Conservation (phyloP, 2,329 filamentous ascomycete genomes). For the Akanthomyces dipterigenus region DNA sequence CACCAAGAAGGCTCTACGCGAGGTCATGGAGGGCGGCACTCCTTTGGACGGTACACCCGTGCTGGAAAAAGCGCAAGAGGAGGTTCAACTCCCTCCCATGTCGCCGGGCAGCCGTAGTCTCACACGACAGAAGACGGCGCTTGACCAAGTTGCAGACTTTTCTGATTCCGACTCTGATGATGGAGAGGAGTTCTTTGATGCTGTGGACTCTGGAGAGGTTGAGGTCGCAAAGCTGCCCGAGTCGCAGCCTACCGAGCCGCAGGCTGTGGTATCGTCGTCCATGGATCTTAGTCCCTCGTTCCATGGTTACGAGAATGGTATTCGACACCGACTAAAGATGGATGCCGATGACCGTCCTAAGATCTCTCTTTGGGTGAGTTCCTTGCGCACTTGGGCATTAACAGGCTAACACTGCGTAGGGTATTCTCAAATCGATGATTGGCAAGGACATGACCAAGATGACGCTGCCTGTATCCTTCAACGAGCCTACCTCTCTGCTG, state of each 20-base stretch:
- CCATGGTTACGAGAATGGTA: slow-evolving; percentile 84
- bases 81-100: slow-evolving; percentile 20
- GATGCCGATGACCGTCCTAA: slow-evolving; percentile 90
- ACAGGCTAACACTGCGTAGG: slow-evolving; percentile 43
- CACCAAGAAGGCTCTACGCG: slow-evolving; percentile 82
- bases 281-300: slow-evolving; percentile 71
- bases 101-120: slow-evolving; percentile 22
- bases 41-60: slow-evolving; percentile 26
- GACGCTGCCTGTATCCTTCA: slow-evolving; percentile 96
- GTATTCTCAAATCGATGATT: slow-evolving; percentile 98
- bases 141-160: slow-evolving; percentile 65
- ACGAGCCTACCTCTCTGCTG: slow-evolving; percentile 91
- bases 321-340: slow-evolving; percentile 73
- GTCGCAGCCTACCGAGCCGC: background rate
- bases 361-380: slow-evolving; percentile 86
- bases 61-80: slow-evolving; percentile 25
- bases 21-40: slow-evolving; percentile 61
- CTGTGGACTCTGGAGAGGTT: slow-evolving; percentile 87
- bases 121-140: slow-evolving; percentile 54
- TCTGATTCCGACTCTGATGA: slow-evolving; percentile 77
- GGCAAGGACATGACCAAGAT: slow-evolving; percentile 99
- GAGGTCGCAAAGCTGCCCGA: slow-evolving; percentile 63
- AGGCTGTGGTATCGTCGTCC: slow-evolving; percentile 33
- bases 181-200: slow-evolving; percentile 95
- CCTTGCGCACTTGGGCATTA: background rate